A percentile compares a stretch with the other conserved stretches of the same genome.
These are phyloP conservation scores for Akanthomyces lecanii DNA, from an alignment of 2,329 filamentous ascomycete species.

Conservation along the genomic window DNA sequence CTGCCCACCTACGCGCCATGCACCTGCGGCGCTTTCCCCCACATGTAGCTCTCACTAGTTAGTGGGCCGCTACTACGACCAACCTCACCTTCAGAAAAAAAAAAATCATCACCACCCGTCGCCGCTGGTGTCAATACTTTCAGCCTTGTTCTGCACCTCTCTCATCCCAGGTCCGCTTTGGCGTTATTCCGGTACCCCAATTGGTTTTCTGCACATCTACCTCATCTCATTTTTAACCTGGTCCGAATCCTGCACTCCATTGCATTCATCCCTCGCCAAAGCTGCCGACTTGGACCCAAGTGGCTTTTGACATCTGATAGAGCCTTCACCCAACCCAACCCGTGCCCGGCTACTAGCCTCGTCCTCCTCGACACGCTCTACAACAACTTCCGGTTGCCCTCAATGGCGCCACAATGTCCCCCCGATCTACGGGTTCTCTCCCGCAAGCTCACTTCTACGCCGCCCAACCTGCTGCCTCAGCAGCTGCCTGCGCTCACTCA, in stretches of 20 bases:
- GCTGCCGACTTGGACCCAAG: not conserved
- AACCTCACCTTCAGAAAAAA: not conserved
- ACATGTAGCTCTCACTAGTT: not conserved
- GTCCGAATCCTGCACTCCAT: not conserved
- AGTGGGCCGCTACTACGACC: not conserved
- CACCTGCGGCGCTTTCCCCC: not conserved
- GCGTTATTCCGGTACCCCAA: not conserved
- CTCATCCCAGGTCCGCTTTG: not conserved
- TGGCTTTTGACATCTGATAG: constrained; percentile 11
- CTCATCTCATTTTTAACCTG: not conserved
- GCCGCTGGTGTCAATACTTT: not conserved
- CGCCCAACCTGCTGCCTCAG: constrained; percentile 68
- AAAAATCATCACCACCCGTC: not conserved
- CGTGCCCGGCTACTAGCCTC: not conserved
- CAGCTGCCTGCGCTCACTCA: constrained; percentile 65
- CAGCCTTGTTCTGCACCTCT: constrained; percentile 2
- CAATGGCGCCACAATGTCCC: constrained; percentile 37
- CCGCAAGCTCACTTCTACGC: constrained; percentile 65
- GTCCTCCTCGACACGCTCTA: not conserved
- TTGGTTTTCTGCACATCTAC: not conserved
- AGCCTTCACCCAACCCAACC: not conserved
- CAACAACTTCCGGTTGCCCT: not conserved
- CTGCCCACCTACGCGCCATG: no score
- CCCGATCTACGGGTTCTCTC: constrained; percentile 62
- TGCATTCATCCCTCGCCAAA: not conserved